Base-by-base conservation (phyloP, 2,329 filamentous ascomycete species). In the Didymella exigua region DNA sequence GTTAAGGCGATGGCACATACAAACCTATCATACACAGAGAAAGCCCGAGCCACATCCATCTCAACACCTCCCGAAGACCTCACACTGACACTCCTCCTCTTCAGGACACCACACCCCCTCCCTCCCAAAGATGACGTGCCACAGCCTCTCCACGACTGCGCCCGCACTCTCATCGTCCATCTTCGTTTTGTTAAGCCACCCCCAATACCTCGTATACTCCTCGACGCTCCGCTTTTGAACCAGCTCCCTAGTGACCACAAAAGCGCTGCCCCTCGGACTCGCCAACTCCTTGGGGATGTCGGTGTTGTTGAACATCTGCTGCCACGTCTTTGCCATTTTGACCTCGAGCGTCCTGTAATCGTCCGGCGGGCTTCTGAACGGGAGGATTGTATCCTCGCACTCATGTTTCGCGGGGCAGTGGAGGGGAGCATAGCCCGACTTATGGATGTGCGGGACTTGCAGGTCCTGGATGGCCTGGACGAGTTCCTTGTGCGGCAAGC, bases 211-310 rank as follows among this genome's bases (percentile, higher is more conserved):
- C 52, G 63, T 55, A 44, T 75, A 76, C 26, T 74, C 70, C 5
- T 57, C 54, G 42, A 70, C 61, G 18, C 63, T 56, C 21, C 67
- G 44, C 50, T 60, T 60, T 47, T 59, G 50, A 4, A 76, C 59
- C 54, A 72, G 67, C 19, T 55, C 58, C 23, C 49, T 62, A 14
- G 60, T 67, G 2, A 76, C 74, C 9, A 67, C 75, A 51, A 76
- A 76, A 40, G 72, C 68, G 2, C 65, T 65, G 44, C 73, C 82
- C 56, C 80, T 82, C 9, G 76, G 74, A 2, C 76, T 73, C 1
- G 75, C 79, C 14, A 84, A 73, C 18, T 70, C 62, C 13, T 76
- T 65, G 0, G 80, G 81, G 2, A 76, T 61, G 4, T 53, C 38
- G 0, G 48, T 48, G 13, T 60, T 57, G 1, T 69, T 66, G 52